Evolutionary conservation across 2,329 filamentous ascomycete species (phyloP), one percentile per base, ranked within the genome.

Genomic region (Colletotrichum eremochloae): DNA sequence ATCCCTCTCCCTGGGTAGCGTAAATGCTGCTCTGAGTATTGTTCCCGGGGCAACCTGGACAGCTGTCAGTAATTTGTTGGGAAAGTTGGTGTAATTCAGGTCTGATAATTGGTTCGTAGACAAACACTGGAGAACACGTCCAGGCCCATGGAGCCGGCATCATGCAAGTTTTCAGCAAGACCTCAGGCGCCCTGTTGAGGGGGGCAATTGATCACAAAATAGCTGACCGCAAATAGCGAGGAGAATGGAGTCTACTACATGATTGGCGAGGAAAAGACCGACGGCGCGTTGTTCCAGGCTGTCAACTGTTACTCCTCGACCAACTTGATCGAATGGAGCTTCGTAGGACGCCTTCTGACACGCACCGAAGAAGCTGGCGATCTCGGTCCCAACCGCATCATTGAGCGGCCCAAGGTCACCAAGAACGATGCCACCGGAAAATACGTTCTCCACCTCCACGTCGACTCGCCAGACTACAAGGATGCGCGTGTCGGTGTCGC

Each of bases 361-460:
- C 84, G 84, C 0, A 86, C 87, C 5, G 74, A 79, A 3, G 75
- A 76, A 1, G 85, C 83, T 1, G 88, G 85, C 0, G 90, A 92
- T 72, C 82, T 92, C 0, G 91, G 90, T 0, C 89, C 89, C 0
- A 85, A 85, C 73, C 86, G 90, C 3, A 85, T 93, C 14, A 87
- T 93, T 2, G 91, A 93, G 79, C 82, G 91, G 29, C 91, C 91
- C 3, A 93, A 93, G 80, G 86, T 93, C 5, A 86, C 93, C 6
- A 92, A 89, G 81, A 93, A 93, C 74, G 87, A 89, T 18, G 81
- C 82, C n/a, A 92, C 90, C 0, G 76, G 79, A 7, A 89, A 90
- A 74, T 93, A 91, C 79, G 90, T 93, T n/a, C 81, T 93, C 79
- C 93, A 89, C 83, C 85, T 93, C 83, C 91, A 93, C 77, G 91